Percentiles rank a stretch among this genome's conserved stretches.
phyloP scores from a whole-genome alignment of 169 alveolate species.

The Cryptosporidium baileyi region DNA sequence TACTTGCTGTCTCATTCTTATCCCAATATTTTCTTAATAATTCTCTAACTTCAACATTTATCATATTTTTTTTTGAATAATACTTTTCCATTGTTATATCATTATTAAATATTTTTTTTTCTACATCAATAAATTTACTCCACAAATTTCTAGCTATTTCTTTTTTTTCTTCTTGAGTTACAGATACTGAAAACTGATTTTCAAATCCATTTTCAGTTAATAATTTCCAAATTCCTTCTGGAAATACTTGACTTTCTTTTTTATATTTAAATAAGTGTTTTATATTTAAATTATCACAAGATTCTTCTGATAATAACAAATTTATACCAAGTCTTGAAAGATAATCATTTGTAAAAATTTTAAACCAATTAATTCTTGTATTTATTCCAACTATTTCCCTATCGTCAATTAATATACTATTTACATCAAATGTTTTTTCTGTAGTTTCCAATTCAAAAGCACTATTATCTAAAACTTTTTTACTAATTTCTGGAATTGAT shows the following conservation, averaged over 20 bases:
- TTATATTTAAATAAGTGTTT: background rate
- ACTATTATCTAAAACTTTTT: background rate
- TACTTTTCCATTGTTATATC: background rate
- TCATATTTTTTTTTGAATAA: background rate
- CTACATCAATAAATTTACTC: constrained; percentile 12
- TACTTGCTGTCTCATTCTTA: background rate
- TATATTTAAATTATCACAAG: background rate
- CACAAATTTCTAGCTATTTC: constrained; percentile 18
- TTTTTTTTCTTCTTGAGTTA: background rate
- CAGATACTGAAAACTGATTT: background rate
- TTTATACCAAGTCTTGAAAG: constrained; percentile 43
- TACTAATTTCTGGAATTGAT: background rate
- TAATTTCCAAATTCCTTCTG: background rate
- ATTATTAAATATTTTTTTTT: background rate
- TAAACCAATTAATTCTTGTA: constrained; percentile 28
- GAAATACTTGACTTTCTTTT: background rate
- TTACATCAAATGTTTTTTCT: background rate
- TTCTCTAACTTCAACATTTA: constrained; percentile 53
- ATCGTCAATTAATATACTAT: background rate
- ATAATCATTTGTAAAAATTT: constrained; percentile 26
- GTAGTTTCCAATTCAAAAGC: background rate
- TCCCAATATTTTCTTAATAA: constrained; percentile 9
- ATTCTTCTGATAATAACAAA: background rate
- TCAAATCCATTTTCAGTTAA: constrained; percentile 26
- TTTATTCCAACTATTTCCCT: background rate